Conservation (phyloP, 2,329 filamentous ascomycete genomes). For the Phyllosticta citribraziliensis region DNA sequence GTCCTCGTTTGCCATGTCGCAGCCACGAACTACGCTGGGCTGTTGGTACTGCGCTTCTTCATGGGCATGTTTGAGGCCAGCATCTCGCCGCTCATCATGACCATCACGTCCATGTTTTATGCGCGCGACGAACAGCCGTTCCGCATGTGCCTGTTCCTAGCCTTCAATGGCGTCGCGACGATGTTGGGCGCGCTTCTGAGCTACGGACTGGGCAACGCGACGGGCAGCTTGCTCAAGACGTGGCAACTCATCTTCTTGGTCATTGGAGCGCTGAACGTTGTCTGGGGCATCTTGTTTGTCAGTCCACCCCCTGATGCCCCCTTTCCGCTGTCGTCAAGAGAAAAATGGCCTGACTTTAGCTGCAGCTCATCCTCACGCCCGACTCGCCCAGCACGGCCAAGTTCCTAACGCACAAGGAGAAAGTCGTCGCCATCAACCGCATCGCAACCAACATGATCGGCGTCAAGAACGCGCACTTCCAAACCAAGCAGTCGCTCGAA, state of each 20-base stretch:
- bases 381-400: slow-evolving; percentile 26
- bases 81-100: slow-evolving; percentile 28
- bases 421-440: slow-evolving; percentile 31
- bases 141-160: slow-evolving; percentile 35
- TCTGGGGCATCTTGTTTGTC: slow-evolving; percentile 25
- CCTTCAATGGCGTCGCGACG: slow-evolving; percentile 30
- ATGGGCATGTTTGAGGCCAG: slow-evolving; percentile 29
- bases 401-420: slow-evolving; percentile 30
- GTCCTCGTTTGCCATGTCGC: slow-evolving; percentile 34
- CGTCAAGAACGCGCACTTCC: slow-evolving; percentile 32
- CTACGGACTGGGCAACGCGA: slow-evolving; percentile 24
- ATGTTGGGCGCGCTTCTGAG: slow-evolving; percentile 28
- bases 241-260: slow-evolving; percentile 31
- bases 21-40: slow-evolving; percentile 28
- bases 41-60: slow-evolving; percentile 24
- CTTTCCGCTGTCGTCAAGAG: too few species aligned
- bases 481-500: slow-evolving; percentile 29
- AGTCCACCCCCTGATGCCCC: not conserved
- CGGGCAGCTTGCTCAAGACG: slow-evolving; percentile 17
- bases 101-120: slow-evolving; percentile 30
- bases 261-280: slow-evolving; percentile 27
- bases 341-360: not conserved
- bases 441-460: slow-evolving; percentile 33
- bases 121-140: slow-evolving; percentile 31
- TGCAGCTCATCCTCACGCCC: slow-evolving; percentile 25